phyloP scores from a whole-genome alignment of 179 eudicot genomes.

The Pouteria campechiana region DNA sequence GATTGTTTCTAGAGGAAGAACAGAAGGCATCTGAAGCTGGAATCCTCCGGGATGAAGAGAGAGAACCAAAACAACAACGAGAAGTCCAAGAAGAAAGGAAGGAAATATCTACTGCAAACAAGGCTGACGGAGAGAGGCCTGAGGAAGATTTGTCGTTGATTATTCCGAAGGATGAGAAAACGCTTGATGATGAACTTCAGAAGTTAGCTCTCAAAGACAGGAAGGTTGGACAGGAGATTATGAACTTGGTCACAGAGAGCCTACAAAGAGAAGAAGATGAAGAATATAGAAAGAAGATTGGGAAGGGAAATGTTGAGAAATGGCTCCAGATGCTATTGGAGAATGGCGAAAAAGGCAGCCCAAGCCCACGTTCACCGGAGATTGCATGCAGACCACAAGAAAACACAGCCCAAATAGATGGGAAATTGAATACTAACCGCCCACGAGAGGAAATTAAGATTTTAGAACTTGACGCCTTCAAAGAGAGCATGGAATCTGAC shows the following conservation, averaged over 20 bases:
- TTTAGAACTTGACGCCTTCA: neutral
- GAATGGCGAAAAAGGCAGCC: slow-evolving; percentile 13
- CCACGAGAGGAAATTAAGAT: slow-evolving; percentile 28
- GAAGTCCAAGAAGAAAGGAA: slow-evolving; percentile 1
- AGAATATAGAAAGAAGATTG: slow-evolving; percentile 59
- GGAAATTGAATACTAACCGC: slow-evolving; percentile 30
- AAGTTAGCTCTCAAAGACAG: slow-evolving; percentile 9
- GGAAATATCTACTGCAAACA: neutral
- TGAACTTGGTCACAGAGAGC: slow-evolving; percentile 15
- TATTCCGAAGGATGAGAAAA: slow-evolving; percentile 1
- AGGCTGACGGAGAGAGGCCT: neutral
- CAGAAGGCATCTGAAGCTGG: slow-evolving; percentile 55
- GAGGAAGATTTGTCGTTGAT: slow-evolving; percentile 2
- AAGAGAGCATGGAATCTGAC: neutral
- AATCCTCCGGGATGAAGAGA: slow-evolving; percentile 23
- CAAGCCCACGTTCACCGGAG: slow-evolving; percentile 11
- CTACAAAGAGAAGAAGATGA: slow-evolving; percentile 45
- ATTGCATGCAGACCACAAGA: slow-evolving; percentile 8
- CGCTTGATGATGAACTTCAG: slow-evolving; percentile 6
- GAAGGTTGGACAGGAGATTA: slow-evolving; percentile 4
- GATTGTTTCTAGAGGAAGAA: slow-evolving; percentile 74
- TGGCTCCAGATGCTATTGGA: slow-evolving; percentile 75
- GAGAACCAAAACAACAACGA: slow-evolving; percentile 13
- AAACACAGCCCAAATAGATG: slow-evolving; percentile 31
- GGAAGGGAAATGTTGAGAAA: slow-evolving; percentile 81